Evolutionary conservation across 2,329 filamentous ascomycete species (phyloP).

Genomic region (Coniochaeta sp.): DNA sequence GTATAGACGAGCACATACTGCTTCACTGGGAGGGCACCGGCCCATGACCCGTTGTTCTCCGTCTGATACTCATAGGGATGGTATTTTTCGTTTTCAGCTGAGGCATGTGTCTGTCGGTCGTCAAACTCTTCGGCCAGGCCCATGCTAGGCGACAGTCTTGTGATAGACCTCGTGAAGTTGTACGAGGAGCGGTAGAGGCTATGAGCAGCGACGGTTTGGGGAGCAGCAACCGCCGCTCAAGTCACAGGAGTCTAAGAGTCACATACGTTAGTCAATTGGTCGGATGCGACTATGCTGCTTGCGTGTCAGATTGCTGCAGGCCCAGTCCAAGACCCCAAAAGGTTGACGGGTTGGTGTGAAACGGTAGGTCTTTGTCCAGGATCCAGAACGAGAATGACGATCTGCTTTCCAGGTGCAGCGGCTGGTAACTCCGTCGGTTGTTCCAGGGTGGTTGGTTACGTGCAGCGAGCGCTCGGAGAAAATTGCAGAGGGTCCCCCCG

Average conservation of each 20-base stretch:
- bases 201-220: not conserved
- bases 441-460: too few species aligned
- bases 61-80: slow-evolving; percentile 79
- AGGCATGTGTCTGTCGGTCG: slow-evolving; percentile 58
- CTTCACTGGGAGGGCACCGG: slow-evolving; percentile 90
- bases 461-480: too few species aligned
- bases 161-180: not conserved
- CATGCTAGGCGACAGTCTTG: slow-evolving; percentile 57
- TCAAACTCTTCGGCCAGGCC: slow-evolving; percentile 59
- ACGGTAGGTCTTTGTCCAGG: not conserved
- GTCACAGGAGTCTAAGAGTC: not conserved
- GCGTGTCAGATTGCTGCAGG: not conserved
- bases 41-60: slow-evolving; percentile 83
- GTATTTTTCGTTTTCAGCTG: slow-evolving; percentile 53
- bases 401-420: too few species aligned
- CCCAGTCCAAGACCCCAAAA: not conserved
- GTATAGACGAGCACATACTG: slow-evolving; percentile 47
- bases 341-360: not conserved
- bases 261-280: not conserved
- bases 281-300: not conserved
- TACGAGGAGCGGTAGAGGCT: not conserved
- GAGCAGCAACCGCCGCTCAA: slow-evolving; percentile 4
- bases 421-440: too few species aligned
- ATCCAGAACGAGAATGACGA: not conserved
- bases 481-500: not conserved